Percentiles rank a stretch among this genome's conserved stretches.
Conservation (phyloP, 345 rosid genomes). For the Bruguiera parviflora region DNA sequence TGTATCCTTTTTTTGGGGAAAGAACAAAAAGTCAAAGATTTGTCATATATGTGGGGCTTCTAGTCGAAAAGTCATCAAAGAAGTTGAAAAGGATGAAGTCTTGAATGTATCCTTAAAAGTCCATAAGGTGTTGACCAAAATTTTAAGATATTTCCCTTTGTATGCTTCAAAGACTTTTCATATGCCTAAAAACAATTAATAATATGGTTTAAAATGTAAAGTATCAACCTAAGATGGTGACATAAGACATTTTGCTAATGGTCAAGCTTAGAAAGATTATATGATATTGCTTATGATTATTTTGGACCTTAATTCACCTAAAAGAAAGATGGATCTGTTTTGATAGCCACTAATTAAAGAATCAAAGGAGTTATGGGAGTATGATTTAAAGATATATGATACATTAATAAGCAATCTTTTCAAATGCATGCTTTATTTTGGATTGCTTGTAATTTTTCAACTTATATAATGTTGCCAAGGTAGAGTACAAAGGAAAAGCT, state of each 20-base stretch:
- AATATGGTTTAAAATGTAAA: not conserved
- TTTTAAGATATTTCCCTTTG: slow-evolving; percentile 1
- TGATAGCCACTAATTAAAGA: too few relatives aligned
- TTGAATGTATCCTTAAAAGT: not conserved
- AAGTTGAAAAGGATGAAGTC: not conserved
- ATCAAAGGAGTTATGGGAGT: too few relatives aligned
- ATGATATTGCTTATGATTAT: too few relatives aligned
- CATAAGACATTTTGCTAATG: not conserved
- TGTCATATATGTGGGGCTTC: not conserved
- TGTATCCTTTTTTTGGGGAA: not conserved
- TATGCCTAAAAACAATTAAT: not conserved
- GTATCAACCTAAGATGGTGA: not conserved
- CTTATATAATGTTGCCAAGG: not conserved
- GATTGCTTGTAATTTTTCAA: not conserved
- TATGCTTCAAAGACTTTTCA: not conserved
- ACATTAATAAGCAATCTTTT: too few relatives aligned
- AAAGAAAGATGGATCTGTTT: too few relatives aligned
- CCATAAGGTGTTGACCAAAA: not conserved
- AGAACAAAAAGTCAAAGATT: not conserved
- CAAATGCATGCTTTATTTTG: not conserved
- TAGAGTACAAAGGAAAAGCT: not conserved
- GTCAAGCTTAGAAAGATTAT: not conserved
- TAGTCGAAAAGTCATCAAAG: not conserved
- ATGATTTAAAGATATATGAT: too few relatives aligned
- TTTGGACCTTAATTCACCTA: too few relatives aligned